phyloP scores from a whole-genome alignment of 2,329 filamentous ascomycete species.

The Alternaria conjuncta region DNA sequence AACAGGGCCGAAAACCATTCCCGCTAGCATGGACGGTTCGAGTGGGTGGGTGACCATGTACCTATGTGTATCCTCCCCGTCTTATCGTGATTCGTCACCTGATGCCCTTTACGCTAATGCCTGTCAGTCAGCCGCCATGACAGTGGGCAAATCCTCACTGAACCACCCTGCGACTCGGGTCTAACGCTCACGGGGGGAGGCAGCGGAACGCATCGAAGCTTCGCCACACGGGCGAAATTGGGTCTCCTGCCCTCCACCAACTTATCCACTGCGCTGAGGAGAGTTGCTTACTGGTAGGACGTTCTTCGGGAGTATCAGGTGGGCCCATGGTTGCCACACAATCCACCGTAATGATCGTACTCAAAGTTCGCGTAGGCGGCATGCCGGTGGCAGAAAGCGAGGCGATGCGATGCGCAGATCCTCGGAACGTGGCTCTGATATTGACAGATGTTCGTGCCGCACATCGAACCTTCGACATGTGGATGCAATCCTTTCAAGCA shows the following conservation, averaged over 20 bases:
- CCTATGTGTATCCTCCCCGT: slow-evolving; percentile 21
- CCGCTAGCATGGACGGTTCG: slow-evolving; percentile 17
- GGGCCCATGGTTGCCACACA: slow-evolving; percentile 5
- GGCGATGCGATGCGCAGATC: not conserved
- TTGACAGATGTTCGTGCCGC: not conserved
- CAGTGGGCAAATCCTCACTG: slow-evolving; percentile 21
- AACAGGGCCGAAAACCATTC: slow-evolving; percentile 14
- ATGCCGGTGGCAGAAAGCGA: not conserved
- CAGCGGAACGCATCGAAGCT: slow-evolving; percentile 29
- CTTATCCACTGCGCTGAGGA: slow-evolving; percentile 5
- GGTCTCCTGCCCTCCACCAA: slow-evolving; percentile 11
- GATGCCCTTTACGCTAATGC: slow-evolving; percentile 24
- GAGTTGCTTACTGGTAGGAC: slow-evolving; percentile 8
- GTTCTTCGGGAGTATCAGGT: slow-evolving; percentile 3
- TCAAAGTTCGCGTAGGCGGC: not conserved
- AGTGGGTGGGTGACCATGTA: slow-evolving; percentile 26
- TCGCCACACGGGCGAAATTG: slow-evolving; percentile 34
- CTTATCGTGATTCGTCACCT: slow-evolving; percentile 29
- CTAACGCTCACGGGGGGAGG: slow-evolving; percentile 21
- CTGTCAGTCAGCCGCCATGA: slow-evolving; percentile 31
- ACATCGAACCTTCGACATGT: slow-evolving; percentile 7
- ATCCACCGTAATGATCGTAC: not conserved
- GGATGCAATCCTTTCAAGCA: slow-evolving; percentile 10
- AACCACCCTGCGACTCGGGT: slow-evolving; percentile 28
- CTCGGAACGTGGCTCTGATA: not conserved